Conservation (phyloP, 2,329 filamentous ascomycete species). For the Claviceps humidiphila region DNA sequence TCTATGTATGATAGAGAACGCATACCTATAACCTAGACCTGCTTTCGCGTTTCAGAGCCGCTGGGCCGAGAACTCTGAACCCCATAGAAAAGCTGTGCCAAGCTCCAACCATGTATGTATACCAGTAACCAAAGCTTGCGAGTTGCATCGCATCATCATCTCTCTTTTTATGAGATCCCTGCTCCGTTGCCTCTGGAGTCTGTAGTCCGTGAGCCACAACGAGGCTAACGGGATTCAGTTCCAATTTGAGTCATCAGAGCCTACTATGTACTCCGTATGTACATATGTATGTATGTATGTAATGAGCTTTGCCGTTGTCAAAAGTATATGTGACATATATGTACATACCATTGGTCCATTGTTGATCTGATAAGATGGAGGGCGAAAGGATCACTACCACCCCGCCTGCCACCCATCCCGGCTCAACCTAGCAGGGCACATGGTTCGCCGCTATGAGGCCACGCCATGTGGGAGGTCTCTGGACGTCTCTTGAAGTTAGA, state of each 20-base stretch:
- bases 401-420: not conserved
- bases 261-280: no score
- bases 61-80: not conserved
- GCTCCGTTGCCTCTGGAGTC: not conserved
- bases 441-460: not conserved
- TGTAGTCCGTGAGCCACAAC: not conserved
- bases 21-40: not conserved
- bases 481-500: no score
- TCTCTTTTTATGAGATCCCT: not conserved
- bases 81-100: not conserved
- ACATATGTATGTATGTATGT: not conserved
- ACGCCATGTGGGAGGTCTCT: no score
- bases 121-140: not conserved
- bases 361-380: conserved; percentile 6
- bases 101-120: not conserved
- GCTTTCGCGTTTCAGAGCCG: not conserved
- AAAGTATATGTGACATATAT: no score
- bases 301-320: not conserved
- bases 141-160: not conserved
- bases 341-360: not conserved
- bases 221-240: not conserved
- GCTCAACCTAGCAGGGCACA: not conserved
- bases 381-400: not conserved
- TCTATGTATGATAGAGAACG: no score
- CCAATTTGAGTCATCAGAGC: not conserved